These are phyloP conservation scores for Casaregolazyma suthepensis DNA, from an alignment of 1,139 yeast genomes.

Conservation along the genomic window DNA sequence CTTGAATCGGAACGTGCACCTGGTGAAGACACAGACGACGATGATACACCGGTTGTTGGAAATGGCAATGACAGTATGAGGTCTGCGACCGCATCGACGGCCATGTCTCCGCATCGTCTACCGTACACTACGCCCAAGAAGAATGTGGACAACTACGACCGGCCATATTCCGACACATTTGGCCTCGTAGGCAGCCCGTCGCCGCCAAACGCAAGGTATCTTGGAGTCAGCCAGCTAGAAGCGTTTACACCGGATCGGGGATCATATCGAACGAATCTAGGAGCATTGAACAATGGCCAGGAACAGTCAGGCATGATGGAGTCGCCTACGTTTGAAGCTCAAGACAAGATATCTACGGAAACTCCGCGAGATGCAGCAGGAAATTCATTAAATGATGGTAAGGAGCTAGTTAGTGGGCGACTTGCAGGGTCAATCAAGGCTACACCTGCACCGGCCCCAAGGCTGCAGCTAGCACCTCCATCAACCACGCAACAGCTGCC, in stretches of 20 bases:
- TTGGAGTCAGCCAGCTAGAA: slow-evolving; percentile 46
- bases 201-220: slow-evolving; percentile 40
- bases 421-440: slow-evolving; percentile 3
- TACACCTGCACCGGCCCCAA: slow-evolving; percentile 13
- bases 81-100: background rate
- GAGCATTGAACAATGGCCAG: slow-evolving; percentile 1
- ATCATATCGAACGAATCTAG: slow-evolving; percentile 8
- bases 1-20: background rate
- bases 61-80: background rate
- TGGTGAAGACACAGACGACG: slow-evolving; percentile 5
- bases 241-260: slow-evolving; percentile 84
- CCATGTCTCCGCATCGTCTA: slow-evolving; percentile 10
- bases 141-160: slow-evolving; percentile 6
- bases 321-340: background rate
- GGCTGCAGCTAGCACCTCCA: slow-evolving; percentile 35
- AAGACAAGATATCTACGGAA: background rate
- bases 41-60: background rate
- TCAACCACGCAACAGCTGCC: slow-evolving; percentile 37
- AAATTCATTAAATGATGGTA: slow-evolving; percentile 3
- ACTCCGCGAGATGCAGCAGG: background rate
- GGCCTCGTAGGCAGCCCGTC: slow-evolving; percentile 22
- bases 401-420: background rate
- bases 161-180: slow-evolving; percentile 25
- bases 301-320: background rate
- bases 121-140: slow-evolving; percentile 11